Conservation (phyloP, 768 basidiomycete species). For the Tylopilus felleus region DNA sequence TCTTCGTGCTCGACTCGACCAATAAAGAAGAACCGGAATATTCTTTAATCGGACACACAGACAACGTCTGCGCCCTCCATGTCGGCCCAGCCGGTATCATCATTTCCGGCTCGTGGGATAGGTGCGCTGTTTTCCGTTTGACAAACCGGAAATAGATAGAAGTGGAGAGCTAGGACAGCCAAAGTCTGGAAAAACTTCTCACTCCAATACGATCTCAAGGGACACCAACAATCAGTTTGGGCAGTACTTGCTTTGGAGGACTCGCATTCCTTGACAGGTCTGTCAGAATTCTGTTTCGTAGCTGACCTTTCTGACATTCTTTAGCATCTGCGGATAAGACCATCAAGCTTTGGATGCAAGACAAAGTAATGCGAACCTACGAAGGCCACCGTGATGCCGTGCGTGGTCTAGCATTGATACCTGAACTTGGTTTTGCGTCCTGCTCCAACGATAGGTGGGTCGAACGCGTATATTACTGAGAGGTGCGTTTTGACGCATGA, state of each 20-base stretch:
- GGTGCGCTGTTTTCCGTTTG: slow-evolving; percentile 45
- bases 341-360: slow-evolving; percentile 83
- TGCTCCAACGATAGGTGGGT: slow-evolving; percentile 90
- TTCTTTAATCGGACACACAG: slow-evolving; percentile 82
- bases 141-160: neutral
- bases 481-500: neutral
- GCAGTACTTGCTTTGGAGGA: slow-evolving; percentile 80
- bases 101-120: slow-evolving; percentile 97
- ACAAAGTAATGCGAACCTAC: slow-evolving; percentile 72
- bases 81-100: slow-evolving; percentile 67
- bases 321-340: slow-evolving; percentile 92
- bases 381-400: slow-evolving; percentile 91
- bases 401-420: slow-evolving; percentile 74
- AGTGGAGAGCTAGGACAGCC: slow-evolving; percentile 63
- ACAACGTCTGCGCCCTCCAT: slow-evolving; percentile 86
- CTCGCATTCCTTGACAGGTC: slow-evolving; percentile 79
- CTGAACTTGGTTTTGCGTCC: slow-evolving; percentile 90
- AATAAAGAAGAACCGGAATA: slow-evolving; percentile 72
- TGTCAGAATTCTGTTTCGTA: slow-evolving; percentile 13
- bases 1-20: slow-evolving; percentile 61
- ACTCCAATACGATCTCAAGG: slow-evolving; percentile 68
- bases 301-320: slow-evolving; percentile 5
- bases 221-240: slow-evolving; percentile 93
- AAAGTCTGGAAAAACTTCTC: slow-evolving; percentile 89
- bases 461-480: neutral